phyloP scores from a whole-genome alignment of 495 filamentous ascomycete genomes.

The Xylaria palmicola region DNA sequence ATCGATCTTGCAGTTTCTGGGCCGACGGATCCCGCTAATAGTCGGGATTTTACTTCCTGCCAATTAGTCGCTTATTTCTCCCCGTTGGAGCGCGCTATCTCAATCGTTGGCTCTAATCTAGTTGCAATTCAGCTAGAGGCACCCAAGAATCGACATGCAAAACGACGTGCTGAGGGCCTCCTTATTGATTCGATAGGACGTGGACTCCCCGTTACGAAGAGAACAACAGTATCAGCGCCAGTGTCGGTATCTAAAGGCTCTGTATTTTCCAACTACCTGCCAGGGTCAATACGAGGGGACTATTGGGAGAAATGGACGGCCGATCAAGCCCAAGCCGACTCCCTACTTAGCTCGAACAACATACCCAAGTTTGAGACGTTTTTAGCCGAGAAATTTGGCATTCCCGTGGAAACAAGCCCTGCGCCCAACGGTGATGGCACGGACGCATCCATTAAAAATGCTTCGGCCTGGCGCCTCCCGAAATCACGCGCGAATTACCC shows the following conservation, averaged over 20 bases:
- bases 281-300: slow-evolving; percentile 36
- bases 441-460: slow-evolving; percentile 16
- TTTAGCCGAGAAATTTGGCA: slow-evolving; percentile 44
- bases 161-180: slow-evolving; percentile 64
- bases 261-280: slow-evolving; percentile 38
- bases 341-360: slow-evolving; percentile 43
- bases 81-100: slow-evolving; percentile 61
- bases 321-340: slow-evolving; percentile 45
- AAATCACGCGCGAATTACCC: slow-evolving; percentile 40
- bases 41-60: slow-evolving; percentile 26
- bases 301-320: slow-evolving; percentile 36
- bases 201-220: slow-evolving; percentile 35
- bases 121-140: slow-evolving; percentile 65
- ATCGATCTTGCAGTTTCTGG: slow-evolving; percentile 32
- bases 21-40: slow-evolving; percentile 16
- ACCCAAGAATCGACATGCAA: slow-evolving; percentile 54
- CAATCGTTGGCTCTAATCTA: slow-evolving; percentile 55
- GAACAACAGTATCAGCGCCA: slow-evolving; percentile 14
- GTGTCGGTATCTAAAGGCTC: slow-evolving; percentile 21
- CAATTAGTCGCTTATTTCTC: slow-evolving; percentile 61
- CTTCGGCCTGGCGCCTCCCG: slow-evolving; percentile 40
- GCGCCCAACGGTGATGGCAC: slow-evolving; percentile 22
- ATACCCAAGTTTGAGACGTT: slow-evolving; percentile 53
- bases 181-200: slow-evolving; percentile 71
- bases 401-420: slow-evolving; percentile 24